Conservation (phyloP, 2,329 filamentous ascomycete species). For the Hypoxylon sp. region DNA sequence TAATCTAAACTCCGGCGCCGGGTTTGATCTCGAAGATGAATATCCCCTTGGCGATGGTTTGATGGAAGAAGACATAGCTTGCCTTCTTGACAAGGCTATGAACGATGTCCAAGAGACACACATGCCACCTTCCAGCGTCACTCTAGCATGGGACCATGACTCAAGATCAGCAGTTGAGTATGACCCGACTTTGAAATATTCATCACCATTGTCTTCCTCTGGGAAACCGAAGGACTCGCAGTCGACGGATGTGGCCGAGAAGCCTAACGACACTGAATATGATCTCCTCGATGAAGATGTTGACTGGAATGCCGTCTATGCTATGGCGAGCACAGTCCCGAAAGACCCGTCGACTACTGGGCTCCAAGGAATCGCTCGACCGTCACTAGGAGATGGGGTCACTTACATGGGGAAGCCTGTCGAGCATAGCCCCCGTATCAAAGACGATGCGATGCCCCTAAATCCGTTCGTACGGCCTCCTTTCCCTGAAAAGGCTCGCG, state of each 20-base stretch:
- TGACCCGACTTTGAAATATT: slow-evolving; percentile 57
- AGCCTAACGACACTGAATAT: slow-evolving; percentile 28
- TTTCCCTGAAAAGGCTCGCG: slow-evolving; percentile 65
- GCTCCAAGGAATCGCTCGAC: not conserved
- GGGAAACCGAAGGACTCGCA: slow-evolving; percentile 13
- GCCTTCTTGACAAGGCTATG: slow-evolving; percentile 34
- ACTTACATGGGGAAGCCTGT: not conserved
- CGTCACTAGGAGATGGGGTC: slow-evolving; percentile 7
- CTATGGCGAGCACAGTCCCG: slow-evolving; percentile 36
- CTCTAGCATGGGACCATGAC: slow-evolving; percentile 53
- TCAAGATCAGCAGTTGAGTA: slow-evolving; percentile 56
- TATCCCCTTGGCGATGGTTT: slow-evolving; percentile 49
- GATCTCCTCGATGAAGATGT: slow-evolving; percentile 58
- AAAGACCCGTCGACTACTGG: slow-evolving; percentile 30
- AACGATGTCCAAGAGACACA: slow-evolving; percentile 41
- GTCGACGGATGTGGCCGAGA: not conserved
- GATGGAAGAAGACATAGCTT: slow-evolving; percentile 49
- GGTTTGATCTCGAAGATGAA: slow-evolving; percentile 37
- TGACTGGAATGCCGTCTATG: slow-evolving; percentile 59
- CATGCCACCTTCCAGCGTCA: slow-evolving; percentile 55
- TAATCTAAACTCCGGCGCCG: not conserved
- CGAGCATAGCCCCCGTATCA: not conserved
- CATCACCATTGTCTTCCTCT: slow-evolving; percentile 48
- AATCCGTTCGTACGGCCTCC: slow-evolving; percentile 65
- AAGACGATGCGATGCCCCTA: slow-evolving; percentile 39